Evolutionary conservation across 2,329 filamentous ascomycete genomes (phyloP).

Genomic region (Diaporthe citriasiana): DNA sequence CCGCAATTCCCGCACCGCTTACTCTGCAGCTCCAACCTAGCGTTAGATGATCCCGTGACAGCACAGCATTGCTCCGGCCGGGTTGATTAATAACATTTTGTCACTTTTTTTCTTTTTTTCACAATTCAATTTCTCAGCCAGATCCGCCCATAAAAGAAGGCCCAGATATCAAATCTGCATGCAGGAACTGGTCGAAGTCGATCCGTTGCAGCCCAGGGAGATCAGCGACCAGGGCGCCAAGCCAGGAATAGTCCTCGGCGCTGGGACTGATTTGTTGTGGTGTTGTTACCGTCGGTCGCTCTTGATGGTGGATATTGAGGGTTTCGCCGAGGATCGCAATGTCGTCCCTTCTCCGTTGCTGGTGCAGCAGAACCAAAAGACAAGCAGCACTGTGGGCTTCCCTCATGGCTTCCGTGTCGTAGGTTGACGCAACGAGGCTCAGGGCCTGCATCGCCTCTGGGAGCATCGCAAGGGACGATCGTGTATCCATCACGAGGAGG

Average conservation of each 20-base stretch:
- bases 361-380: constrained; percentile 66
- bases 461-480: constrained; percentile 62
- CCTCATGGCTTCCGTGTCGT: constrained; percentile 62
- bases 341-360: constrained; percentile 63
- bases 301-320: constrained; percentile 52
- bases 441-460: constrained; percentile 65
- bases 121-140: background rate
- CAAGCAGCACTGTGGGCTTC: constrained; percentile 69
- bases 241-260: constrained; percentile 56
- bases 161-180: constrained; percentile 39
- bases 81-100: background rate
- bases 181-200: constrained; percentile 57
- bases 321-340: constrained; percentile 55
- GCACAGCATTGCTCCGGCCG: background rate
- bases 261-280: constrained; percentile 37
- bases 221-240: constrained; percentile 60
- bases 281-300: constrained; percentile 40
- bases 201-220: constrained; percentile 59
- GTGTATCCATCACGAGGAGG: constrained; percentile 67
- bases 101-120: background rate
- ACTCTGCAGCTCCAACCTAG: background rate
- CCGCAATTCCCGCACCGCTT: constrained; percentile 39
- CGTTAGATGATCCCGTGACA: background rate
- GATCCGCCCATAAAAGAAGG: constrained; percentile 26
- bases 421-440: constrained; percentile 56